A percentile compares a stretch with the other conserved stretches of the same genome.
Conservation (phyloP, 495 filamentous ascomycete species). For the Neurospora terricola region DNA sequence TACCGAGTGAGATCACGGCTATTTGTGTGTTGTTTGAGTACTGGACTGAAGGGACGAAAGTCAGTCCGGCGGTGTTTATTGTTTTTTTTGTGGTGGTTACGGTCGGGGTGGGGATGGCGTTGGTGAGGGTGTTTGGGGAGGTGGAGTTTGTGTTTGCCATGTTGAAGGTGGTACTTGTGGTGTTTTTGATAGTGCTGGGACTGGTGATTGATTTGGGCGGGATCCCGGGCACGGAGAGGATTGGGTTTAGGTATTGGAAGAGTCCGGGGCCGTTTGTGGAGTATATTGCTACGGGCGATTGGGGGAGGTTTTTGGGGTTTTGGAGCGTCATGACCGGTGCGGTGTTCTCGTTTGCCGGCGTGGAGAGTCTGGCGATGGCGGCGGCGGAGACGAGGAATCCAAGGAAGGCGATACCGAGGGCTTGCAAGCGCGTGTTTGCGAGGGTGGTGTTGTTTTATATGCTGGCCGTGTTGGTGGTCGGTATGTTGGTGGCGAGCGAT, state of each 20-base stretch:
- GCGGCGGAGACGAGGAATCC: constrained; percentile 68
- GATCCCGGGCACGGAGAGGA: constrained; percentile 42
- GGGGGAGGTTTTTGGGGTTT: constrained; percentile 48
- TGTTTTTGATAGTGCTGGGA: constrained; percentile 57
- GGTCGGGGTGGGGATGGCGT: constrained; percentile 41
- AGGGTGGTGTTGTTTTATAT: constrained; percentile 66
- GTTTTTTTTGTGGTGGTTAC: constrained; percentile 45
- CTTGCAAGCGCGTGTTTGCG: constrained; percentile 60
- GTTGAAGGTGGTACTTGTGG: constrained; percentile 55
- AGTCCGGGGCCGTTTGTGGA: constrained; percentile 60
- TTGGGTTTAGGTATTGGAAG: constrained; percentile 59
- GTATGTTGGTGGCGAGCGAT: constrained; percentile 57
- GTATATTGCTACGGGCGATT: constrained; percentile 40
- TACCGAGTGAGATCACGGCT: constrained; percentile 55
- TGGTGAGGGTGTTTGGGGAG: constrained; percentile 52
- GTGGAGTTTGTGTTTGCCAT: constrained; percentile 50
- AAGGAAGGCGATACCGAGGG: constrained; percentile 57
- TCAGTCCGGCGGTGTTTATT: constrained; percentile 45
- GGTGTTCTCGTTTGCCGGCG: constrained; percentile 49
- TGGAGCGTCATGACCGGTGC: constrained; percentile 51
- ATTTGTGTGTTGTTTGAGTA: constrained; percentile 50
- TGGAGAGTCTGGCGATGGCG: constrained; percentile 53
- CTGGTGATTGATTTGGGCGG: constrained; percentile 58
- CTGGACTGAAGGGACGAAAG: constrained; percentile 20
- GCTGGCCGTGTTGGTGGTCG: constrained; percentile 59